These are phyloP conservation scores for Mycosphaerella sp. DNA, from an alignment of 2,329 filamentous ascomycete genomes.

Conservation along the genomic window DNA sequence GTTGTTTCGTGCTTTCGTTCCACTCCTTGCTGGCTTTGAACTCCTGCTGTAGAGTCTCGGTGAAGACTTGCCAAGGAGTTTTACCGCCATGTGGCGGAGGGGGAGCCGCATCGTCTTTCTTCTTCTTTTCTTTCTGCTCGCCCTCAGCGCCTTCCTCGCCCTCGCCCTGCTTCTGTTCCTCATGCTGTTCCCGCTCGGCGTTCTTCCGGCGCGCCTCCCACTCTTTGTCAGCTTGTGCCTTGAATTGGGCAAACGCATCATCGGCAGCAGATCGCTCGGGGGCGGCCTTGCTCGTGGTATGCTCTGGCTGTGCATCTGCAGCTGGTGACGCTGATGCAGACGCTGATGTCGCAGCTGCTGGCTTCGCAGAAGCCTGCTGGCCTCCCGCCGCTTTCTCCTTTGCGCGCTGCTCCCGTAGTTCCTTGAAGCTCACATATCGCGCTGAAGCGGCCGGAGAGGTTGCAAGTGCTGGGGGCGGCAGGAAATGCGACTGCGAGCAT, in stretches of 20 bases:
- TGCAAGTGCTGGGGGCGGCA: slow-evolving; percentile 38
- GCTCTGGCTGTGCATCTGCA: slow-evolving; percentile 29
- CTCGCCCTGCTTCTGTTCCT: slow-evolving; percentile 37
- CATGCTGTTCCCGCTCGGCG: slow-evolving; percentile 24
- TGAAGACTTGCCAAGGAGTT: slow-evolving; percentile 97
- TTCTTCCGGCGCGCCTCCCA: slow-evolving; percentile 42
- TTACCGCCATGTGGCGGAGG: slow-evolving; percentile 98
- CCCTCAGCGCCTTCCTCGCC: slow-evolving; percentile 42
- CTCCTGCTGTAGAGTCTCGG: slow-evolving; percentile 87
- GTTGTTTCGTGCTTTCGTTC: slow-evolving; percentile 96
- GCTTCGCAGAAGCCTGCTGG: slow-evolving; percentile 37
- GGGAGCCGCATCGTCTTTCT: slow-evolving; percentile 60
- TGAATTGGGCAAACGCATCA: slow-evolving; percentile 32
- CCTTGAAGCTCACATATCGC: slow-evolving; percentile 41
- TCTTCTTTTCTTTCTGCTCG: slow-evolving; percentile 50
- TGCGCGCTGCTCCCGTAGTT: slow-evolving; percentile 33
- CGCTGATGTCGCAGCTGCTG: slow-evolving; percentile 35
- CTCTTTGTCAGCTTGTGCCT: slow-evolving; percentile 33
- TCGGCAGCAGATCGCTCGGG: slow-evolving; percentile 30
- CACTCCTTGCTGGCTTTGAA: slow-evolving; percentile 98
- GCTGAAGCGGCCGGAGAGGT: slow-evolving; percentile 38
- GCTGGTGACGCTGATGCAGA: slow-evolving; percentile 36
- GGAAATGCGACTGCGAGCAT: slow-evolving; percentile 40
- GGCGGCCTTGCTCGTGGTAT: slow-evolving; percentile 27
- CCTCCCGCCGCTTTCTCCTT: slow-evolving; percentile 33